Percentiles rank a stretch among this genome's conserved stretches.
These are phyloP conservation scores for Phytophthora kernoviae DNA, from an alignment of 352 stramenopile genomes.

Conservation along the genomic window DNA sequence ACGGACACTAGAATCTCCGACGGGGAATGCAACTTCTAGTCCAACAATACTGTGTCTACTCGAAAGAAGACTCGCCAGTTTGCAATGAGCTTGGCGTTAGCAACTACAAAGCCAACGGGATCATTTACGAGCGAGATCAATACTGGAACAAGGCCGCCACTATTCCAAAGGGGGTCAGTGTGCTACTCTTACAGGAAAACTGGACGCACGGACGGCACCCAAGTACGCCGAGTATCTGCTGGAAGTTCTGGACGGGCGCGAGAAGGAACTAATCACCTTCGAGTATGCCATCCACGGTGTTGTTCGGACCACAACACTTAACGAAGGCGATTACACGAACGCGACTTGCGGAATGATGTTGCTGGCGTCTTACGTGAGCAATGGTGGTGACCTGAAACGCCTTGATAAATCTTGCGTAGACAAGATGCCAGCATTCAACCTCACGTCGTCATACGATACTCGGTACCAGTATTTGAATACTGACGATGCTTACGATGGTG, in stretches of 20 bases:
- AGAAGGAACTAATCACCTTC: constrained; percentile 46
- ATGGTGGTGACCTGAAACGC: not conserved
- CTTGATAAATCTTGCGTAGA: not conserved
- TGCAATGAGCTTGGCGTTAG: no score
- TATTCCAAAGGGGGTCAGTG: constrained; percentile 30
- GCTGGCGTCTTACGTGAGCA: constrained; percentile 6
- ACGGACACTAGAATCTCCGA: constrained; percentile 7
- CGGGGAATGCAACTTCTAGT: no score
- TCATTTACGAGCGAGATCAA: constrained; percentile 1
- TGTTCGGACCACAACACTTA: not conserved
- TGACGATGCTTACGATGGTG: constrained; percentile 2
- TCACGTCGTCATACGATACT: not conserved
- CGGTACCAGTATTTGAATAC: not conserved
- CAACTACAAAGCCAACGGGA: no score
- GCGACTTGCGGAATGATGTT: constrained; percentile 24
- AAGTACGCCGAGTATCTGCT: constrained; percentile 41
- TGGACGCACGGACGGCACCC: not conserved
- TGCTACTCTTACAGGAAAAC: constrained; percentile 41
- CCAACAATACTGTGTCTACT: no score
- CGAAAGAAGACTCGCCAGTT: no score
- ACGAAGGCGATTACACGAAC: not conserved
- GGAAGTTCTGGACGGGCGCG: constrained; percentile 19
- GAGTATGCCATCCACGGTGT: constrained; percentile 31
- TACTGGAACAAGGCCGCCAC: constrained; percentile 45
- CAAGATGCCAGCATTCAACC: not conserved